Evolutionary conservation across 345 rosid genomes (phyloP).

Genomic region (Gossypium thurberi): DNA sequence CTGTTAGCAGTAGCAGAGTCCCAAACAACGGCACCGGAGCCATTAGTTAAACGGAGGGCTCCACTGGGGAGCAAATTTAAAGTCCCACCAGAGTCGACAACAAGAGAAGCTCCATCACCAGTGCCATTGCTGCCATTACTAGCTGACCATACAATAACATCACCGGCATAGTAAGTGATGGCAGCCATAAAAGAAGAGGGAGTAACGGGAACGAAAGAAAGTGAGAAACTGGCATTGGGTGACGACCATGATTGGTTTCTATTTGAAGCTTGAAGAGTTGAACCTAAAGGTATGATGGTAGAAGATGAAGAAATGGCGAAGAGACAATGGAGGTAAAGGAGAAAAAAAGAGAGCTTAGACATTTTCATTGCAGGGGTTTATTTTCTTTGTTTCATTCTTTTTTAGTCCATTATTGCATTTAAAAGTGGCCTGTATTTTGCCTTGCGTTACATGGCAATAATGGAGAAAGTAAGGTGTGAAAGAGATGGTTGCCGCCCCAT

Average conservation of each 20-base stretch:
- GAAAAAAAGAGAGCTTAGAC: neutral
- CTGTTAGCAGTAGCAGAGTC: slow-evolving; percentile 38
- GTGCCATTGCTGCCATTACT: slow-evolving; percentile 10
- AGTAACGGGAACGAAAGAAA: neutral
- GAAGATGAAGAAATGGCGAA: slow-evolving; percentile 11
- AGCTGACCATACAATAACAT: slow-evolving; percentile 45
- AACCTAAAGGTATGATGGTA: slow-evolving; percentile 28
- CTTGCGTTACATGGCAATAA: neutral
- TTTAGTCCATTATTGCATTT: neutral
- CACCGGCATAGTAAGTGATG: neutral
- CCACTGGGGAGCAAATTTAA: slow-evolving; percentile 42
- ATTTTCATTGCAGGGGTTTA: neutral
- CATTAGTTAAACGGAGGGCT: slow-evolving; percentile 45
- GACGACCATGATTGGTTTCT: slow-evolving; percentile 9
- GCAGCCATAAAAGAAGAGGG: neutral
- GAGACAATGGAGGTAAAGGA: slow-evolving; percentile 9
- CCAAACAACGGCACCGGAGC: slow-evolving; percentile 56
- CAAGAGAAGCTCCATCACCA: slow-evolving; percentile 15
- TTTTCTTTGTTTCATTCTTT: neutral
- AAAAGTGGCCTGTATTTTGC: neutral
- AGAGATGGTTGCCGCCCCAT: neutral
- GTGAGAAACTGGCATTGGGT: neutral
- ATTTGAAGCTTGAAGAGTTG: slow-evolving; percentile 38
- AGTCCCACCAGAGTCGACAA: slow-evolving; percentile 46
- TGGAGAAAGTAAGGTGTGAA: neutral